Conservation (phyloP, 345 rosid species). For the Eucalyptus pauciflora region DNA sequence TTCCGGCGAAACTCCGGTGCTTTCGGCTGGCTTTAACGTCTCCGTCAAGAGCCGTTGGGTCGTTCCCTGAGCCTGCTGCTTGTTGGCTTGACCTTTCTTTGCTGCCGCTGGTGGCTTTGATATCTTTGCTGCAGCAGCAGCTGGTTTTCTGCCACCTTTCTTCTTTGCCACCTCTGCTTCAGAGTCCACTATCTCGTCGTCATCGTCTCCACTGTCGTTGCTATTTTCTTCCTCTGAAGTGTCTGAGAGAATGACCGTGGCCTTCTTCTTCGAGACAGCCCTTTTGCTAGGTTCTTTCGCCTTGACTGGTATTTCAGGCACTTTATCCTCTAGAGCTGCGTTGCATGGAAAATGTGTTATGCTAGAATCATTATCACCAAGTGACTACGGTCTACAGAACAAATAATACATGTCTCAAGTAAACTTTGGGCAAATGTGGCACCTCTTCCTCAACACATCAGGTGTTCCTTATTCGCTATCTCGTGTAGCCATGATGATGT, state of each 20-base stretch:
- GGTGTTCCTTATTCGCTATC: not conserved
- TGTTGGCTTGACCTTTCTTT: slow-evolving; percentile 51
- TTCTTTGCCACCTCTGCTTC: slow-evolving; percentile 1
- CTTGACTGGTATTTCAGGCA: slow-evolving; percentile 13
- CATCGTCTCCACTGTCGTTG: slow-evolving; percentile 15
- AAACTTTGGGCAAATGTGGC: not conserved
- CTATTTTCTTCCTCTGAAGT: slow-evolving; percentile 21
- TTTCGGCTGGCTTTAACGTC: slow-evolving; percentile 42
- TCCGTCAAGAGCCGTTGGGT: slow-evolving; percentile 44
- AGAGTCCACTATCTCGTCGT: not conserved
- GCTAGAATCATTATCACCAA: not conserved
- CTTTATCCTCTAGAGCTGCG: slow-evolving; percentile 46
- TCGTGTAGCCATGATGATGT: not conserved
- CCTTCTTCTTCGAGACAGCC: slow-evolving; percentile 29
- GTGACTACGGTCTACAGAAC: not conserved
- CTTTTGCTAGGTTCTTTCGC: slow-evolving; percentile 20
- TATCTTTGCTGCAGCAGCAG: slow-evolving; percentile 16
- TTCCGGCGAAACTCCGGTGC: slow-evolving; percentile 48
- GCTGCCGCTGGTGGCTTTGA: slow-evolving; percentile 3
- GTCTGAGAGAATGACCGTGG: slow-evolving; percentile 4
- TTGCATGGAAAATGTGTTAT: not conserved
- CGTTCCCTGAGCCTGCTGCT: slow-evolving; percentile 20
- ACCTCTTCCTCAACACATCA: not conserved
- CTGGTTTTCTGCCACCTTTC: slow-evolving; percentile 29
- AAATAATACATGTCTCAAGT: not conserved